phyloP scores from a whole-genome alignment of 257 asterid species.

The Fraxinus quadrangulata region DNA sequence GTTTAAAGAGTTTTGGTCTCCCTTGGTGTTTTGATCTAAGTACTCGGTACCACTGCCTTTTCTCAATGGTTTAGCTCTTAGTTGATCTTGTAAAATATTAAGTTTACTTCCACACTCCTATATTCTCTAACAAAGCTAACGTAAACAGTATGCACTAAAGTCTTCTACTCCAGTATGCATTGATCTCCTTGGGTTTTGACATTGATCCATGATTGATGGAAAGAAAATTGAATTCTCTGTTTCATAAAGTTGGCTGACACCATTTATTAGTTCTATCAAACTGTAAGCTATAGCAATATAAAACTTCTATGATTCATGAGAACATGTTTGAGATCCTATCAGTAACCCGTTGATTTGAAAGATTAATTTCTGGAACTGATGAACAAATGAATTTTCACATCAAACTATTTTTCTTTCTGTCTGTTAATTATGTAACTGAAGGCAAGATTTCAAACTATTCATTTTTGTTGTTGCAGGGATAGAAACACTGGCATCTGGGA shows the following conservation, averaged over 20 bases:
- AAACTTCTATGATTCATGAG: constrained; percentile 8
- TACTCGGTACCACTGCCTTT: too few relatives aligned
- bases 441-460: constrained; percentile 22
- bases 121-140: too few relatives aligned
- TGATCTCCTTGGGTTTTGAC: neutral
- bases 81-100: too few relatives aligned
- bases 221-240: neutral
- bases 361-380: neutral
- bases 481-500: constrained; percentile 99
- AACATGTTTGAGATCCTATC: constrained; percentile 15
- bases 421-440: constrained; percentile 12
- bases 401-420: constrained; percentile 9
- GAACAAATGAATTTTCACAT: neutral
- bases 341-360: constrained; percentile 11
- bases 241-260: neutral
- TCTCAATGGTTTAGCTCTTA: too few relatives aligned
- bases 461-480: constrained; percentile 60
- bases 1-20: too few relatives aligned
- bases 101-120: too few relatives aligned
- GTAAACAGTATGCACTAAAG: too few relatives aligned
- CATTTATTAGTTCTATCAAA: neutral
- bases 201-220: neutral
- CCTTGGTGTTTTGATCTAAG: too few relatives aligned
- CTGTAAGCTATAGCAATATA: constrained; percentile 11
- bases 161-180: too few relatives aligned